These are phyloP conservation scores for Penicillium sp. DNA, from an alignment of 2,329 filamentous ascomycete genomes.

Conservation along the genomic window DNA sequence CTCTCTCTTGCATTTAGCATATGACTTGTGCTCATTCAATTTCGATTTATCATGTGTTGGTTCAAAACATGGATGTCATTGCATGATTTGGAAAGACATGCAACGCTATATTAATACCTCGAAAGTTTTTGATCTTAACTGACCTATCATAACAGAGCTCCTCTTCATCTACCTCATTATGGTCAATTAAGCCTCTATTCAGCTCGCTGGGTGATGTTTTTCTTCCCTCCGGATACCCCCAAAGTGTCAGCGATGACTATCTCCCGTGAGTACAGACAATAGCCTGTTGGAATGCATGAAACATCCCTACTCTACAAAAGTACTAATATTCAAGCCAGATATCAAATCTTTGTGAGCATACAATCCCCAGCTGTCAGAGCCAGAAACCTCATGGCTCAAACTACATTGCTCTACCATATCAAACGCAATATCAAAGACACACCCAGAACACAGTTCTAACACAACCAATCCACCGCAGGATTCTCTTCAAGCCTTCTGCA, in stretches of 20 bases:
- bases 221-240: conserved; percentile 81
- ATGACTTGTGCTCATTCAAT: not conserved
- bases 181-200: conserved; percentile 30
- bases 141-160: conserved; percentile 15
- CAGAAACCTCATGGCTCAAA: not conserved
- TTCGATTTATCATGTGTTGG: not conserved
- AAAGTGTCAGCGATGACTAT: conserved; percentile 84
- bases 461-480: conserved; percentile 28
- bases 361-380: not conserved
- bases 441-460: not conserved
- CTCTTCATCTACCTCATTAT: conserved; percentile 19
- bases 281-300: not conserved
- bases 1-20: not conserved
- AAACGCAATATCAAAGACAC: not conserved
- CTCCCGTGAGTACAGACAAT: conserved; percentile 54
- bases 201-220: conserved; percentile 66
- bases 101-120: not conserved
- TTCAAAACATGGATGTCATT: not conserved
- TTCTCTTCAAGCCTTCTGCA: conserved; percentile 45
- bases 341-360: conserved; percentile 64
- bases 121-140: not conserved
- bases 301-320: not conserved
- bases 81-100: not conserved
- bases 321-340: conserved; percentile 46
- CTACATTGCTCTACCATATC: not conserved